Evolutionary conservation across 805 yeast genomes (phyloP), one percentile per base, ranked within the genome.

Genomic region (Suhomyces sp.): DNA sequence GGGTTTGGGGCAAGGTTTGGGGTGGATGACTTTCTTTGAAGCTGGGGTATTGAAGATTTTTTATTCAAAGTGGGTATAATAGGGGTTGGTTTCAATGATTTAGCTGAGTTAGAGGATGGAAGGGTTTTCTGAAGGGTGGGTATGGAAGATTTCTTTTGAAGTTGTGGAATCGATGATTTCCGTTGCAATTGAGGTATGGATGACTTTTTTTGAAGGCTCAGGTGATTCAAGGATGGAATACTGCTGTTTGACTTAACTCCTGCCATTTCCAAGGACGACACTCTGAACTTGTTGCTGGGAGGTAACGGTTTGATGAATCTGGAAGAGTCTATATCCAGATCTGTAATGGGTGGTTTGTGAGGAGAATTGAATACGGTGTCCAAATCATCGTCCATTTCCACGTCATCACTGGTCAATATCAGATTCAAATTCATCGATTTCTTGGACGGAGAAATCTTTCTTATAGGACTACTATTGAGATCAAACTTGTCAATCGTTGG

Each of bases 401-500:
- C 45, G 15, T 53, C 50, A 27, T 46, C 47, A 46, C 60, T 60
- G 31, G 57, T 62, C 43, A 74, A 56, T 24, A 73, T 52, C 41
- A 59, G 60, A 53, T 71, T 66, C 50, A 75, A 64, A 52, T 74
- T 69, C 67, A 66, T 65, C 5, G 72, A 69, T 43, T 71, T 69
- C 51, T 69, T 73, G 6, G 78, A 73, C 0, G 79, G 79, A 1
- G 77, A 72, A 4, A 75, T 74, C 35, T 58, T 61, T n/a, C 61
- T 56, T 6, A 54, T 43, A n/a, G 69, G 68, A 48, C 63, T 61
- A 37, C 49, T 44, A 15, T 33, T 19, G 17, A 47, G 48, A 44
- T 49, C 31, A 19, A 37, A 37, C 21, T 19, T 37, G 20, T 37
- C 41, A 2, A 21, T 40, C 40, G 29, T 45, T 39, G 19, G 46